Conservation (phyloP, 345 rosid genomes). For the Moricandia moricandioides region DNA sequence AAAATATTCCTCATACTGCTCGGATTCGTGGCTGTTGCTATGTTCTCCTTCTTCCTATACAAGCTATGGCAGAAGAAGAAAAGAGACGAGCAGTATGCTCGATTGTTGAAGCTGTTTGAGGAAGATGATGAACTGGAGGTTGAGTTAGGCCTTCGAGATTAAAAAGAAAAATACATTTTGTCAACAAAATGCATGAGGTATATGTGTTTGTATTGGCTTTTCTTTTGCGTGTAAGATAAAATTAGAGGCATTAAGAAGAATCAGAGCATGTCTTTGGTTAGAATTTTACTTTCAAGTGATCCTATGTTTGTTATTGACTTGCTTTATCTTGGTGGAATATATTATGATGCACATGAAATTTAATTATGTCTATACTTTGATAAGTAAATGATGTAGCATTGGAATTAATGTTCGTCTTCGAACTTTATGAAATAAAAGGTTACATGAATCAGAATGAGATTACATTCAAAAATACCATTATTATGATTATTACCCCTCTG, state of each 20-base stretch:
- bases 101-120: constrained; percentile 83
- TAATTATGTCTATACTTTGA: not conserved
- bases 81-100: constrained; percentile 91
- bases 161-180: constrained; percentile 4
- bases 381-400: not conserved
- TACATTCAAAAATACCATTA: constrained; percentile 31
- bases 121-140: constrained; percentile 95
- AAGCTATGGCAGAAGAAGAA: constrained; percentile 93
- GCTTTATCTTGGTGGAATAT: not conserved
- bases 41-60: constrained; percentile 56
- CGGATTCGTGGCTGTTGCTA: constrained; percentile 44
- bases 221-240: too few species aligned
- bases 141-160: constrained; percentile 88
- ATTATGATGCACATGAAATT: not conserved
- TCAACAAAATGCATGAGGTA: too few species aligned
- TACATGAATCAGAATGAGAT: constrained; percentile 16
- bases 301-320: not conserved
- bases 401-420: constrained; percentile 17
- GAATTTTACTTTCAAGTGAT: not conserved
- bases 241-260: too few species aligned
- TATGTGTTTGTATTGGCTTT: too few species aligned
- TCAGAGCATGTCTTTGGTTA: too few species aligned
- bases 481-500: constrained; percentile 26
- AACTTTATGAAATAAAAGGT: not conserved
- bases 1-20: constrained; percentile 47